Evolutionary conservation across 2,329 filamentous ascomycete species (phyloP).

Genomic region (Knufia petricola): DNA sequence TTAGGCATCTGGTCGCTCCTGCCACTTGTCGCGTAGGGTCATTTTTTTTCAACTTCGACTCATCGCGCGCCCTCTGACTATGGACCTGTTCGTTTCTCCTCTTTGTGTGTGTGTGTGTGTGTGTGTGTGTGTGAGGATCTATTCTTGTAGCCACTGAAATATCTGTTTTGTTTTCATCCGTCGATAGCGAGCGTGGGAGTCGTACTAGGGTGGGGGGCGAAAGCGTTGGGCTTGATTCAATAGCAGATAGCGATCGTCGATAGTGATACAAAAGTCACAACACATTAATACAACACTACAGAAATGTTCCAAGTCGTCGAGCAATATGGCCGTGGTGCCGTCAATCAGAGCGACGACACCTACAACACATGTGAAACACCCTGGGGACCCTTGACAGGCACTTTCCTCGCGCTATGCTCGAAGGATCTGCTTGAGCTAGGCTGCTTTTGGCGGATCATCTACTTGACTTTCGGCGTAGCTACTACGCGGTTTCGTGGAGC

Average conservation of each 20-base stretch:
- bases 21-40: neutral
- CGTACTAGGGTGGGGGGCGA: neutral
- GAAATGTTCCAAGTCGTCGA: neutral
- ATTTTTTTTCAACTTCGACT: no score
- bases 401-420: neutral
- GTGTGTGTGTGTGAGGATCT: no score
- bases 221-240: neutral
- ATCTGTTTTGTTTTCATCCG: neutral
- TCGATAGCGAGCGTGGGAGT: neutral
- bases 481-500: no score
- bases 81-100: no score
- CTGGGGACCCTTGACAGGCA: neutral
- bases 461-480: no score
- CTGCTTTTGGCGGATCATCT: neutral
- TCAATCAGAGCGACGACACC: neutral
- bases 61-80: no score
- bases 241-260: neutral
- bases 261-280: neutral
- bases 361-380: neutral
- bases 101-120: no score
- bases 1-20: constrained; percentile 1
- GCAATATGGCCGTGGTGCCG: neutral
- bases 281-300: neutral
- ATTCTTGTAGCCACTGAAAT: no score
- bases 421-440: neutral